A percentile compares a stretch with the other conserved stretches of the same genome.
These are phyloP conservation scores for Claviceps africana DNA, from an alignment of 2,329 filamentous ascomycete species.

Conservation along the genomic window DNA sequence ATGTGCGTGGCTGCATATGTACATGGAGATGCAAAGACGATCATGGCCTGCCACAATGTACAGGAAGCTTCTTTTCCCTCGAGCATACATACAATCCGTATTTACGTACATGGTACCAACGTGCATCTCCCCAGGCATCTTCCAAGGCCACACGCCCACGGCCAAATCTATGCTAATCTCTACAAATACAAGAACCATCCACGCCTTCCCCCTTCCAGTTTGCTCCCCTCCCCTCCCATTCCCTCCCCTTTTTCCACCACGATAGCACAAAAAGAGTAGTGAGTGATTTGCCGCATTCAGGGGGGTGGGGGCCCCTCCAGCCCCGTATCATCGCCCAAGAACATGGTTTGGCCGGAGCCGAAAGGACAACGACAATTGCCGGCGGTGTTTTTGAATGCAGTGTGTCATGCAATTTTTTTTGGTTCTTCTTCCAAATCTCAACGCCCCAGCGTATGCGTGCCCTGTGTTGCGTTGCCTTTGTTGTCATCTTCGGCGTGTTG, in stretches of 20 bases:
- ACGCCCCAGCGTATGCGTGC: constrained; percentile 2
- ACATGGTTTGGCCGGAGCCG: background rate
- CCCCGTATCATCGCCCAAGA: background rate
- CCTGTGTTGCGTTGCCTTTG: background rate
- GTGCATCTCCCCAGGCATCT: no score
- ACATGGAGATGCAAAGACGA: no score
- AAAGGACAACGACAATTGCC: no score
- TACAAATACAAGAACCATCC: background rate
- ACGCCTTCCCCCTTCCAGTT: background rate
- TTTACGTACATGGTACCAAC: no score
- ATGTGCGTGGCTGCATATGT: no score
- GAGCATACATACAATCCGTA: no score
- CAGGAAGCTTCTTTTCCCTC: no score
- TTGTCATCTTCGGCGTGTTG: background rate
- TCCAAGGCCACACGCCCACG: no score
- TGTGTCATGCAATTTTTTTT: no score
- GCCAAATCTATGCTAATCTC: background rate
- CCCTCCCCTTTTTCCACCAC: background rate
- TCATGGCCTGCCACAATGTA: no score
- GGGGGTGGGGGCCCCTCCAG: background rate
- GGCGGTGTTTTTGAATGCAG: no score
- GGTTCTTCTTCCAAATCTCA: background rate
- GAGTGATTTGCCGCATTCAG: background rate
- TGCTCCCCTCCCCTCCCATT: background rate
- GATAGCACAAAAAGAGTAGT: background rate